These are phyloP conservation scores for Capsicum baccatum DNA, from an alignment of 257 asterid species.

Conservation along the genomic window DNA sequence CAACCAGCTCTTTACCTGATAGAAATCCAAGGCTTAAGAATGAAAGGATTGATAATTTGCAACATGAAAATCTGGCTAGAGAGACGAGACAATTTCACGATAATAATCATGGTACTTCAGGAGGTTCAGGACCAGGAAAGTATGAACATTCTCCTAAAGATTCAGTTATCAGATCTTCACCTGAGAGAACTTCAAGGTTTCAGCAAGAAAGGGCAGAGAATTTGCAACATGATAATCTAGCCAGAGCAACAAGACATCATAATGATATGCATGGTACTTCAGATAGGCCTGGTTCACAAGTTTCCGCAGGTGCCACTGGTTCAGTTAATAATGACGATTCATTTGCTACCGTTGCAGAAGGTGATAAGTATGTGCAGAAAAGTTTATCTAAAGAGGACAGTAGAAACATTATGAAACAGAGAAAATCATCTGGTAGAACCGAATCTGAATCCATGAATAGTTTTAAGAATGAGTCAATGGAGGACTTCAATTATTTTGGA, in stretches of 20 bases:
- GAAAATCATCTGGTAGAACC: constrained; percentile 40
- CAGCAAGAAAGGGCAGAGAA: constrained; percentile 39
- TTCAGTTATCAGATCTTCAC: constrained; percentile 36
- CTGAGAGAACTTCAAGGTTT: constrained; percentile 40
- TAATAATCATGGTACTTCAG: constrained; percentile 39
- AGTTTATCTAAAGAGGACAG: constrained; percentile 42
- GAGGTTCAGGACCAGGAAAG: constrained; percentile 46
- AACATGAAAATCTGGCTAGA: constrained; percentile 40
- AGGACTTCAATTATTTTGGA: constrained; percentile 36
- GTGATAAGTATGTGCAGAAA: constrained; percentile 41
- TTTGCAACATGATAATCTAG: constrained; percentile 38
- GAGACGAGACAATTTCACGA: constrained; percentile 35
- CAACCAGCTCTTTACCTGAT: constrained; percentile 36
- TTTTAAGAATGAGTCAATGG: constrained; percentile 42
- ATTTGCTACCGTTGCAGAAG: constrained; percentile 39
- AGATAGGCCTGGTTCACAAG: constrained; percentile 37
- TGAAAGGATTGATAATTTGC: constrained; percentile 37
- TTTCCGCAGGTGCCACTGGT: constrained; percentile 46
- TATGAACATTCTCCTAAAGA: constrained; percentile 46
- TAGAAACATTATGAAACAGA: constrained; percentile 21
- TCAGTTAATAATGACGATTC: constrained; percentile 42
- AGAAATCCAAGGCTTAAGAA: constrained; percentile 39
- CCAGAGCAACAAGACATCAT: constrained; percentile 33
- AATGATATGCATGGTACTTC: constrained; percentile 19
- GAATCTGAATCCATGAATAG: constrained; percentile 45